Evolutionary conservation across 2,329 filamentous ascomycete genomes (phyloP).

Genomic region (Aspergillus hortae): DNA sequence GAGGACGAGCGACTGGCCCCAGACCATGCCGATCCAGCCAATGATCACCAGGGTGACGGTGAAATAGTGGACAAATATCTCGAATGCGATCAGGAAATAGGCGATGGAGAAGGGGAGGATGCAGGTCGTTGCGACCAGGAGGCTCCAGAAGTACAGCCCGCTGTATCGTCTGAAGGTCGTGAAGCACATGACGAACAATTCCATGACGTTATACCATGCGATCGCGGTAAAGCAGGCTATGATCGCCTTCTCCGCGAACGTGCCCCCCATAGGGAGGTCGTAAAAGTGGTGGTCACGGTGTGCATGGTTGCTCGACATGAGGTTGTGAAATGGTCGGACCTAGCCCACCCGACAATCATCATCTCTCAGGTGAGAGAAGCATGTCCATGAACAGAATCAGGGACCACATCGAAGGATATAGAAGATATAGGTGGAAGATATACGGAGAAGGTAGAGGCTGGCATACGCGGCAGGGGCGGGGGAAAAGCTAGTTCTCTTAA

Average conservation of each 20-base stretch:
- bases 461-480: too few relatives aligned
- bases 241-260: not conserved
- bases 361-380: too few relatives aligned
- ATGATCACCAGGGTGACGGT: conserved; percentile 13
- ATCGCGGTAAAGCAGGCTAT: not conserved
- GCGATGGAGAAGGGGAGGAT: conserved; percentile 1
- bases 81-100: not conserved
- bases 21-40: conserved; percentile 38
- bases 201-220: not conserved
- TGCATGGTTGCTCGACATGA: too few relatives aligned
- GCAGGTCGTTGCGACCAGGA: not conserved
- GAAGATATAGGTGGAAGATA: too few relatives aligned
- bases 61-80: not conserved
- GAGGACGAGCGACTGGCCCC: conserved; percentile 40
- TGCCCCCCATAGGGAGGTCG: too few relatives aligned
- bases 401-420: too few relatives aligned
- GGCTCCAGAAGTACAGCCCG: conserved; percentile 7
- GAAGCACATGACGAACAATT: conserved; percentile 2
- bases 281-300: too few relatives aligned
- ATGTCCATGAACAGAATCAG: too few relatives aligned
- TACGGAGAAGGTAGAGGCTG: too few relatives aligned
- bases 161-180: conserved; percentile 2
- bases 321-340: too few relatives aligned
- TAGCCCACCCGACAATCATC: too few relatives aligned
- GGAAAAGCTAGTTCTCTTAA: too few relatives aligned